Evolutionary conservation across 805 yeast genomes (phyloP).

Genomic region (Millerozyma acaciae): DNA sequence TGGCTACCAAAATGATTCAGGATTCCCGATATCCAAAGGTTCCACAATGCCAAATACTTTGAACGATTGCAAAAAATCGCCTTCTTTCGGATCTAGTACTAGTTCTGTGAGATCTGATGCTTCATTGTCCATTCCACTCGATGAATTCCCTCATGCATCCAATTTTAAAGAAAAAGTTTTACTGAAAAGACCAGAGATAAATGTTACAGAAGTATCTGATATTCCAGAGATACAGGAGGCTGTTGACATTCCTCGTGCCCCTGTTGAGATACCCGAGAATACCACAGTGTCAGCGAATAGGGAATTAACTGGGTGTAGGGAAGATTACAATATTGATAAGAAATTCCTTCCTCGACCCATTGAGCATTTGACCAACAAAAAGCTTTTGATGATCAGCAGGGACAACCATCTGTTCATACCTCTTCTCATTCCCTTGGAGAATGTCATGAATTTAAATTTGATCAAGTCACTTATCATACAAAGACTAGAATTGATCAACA

Average conservation of each 20-base stretch:
- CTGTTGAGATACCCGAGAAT: constrained; percentile 1
- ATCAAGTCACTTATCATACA: constrained; percentile 37
- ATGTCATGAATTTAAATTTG: constrained; percentile 20
- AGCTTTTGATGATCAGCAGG: constrained; percentile 53
- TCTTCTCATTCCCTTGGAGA: constrained; percentile 23
- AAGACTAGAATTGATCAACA: constrained; percentile 31
- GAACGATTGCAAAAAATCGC: too few species aligned
- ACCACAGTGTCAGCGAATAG: neutral
- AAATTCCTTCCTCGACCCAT: constrained; percentile 9
- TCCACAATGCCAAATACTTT: too few species aligned
- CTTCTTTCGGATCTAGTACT: neutral
- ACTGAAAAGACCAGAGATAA: neutral
- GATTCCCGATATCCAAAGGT: neutral
- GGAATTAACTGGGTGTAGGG: constrained; percentile 21
- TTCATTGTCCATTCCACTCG: neutral
- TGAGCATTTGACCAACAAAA: constrained; percentile 7
- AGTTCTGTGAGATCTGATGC: neutral
- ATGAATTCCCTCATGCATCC: neutral
- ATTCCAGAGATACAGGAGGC: too few species aligned
- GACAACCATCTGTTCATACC: constrained; percentile 58
- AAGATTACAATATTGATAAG: constrained; percentile 23
- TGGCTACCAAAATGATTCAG: neutral
- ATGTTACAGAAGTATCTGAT: neutral
- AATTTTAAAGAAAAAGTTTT: neutral
- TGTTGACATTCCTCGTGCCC: neutral